Evolutionary conservation across 1,284 basidiomycete species (phyloP).

Genomic region (Marasmius tenuissimus): DNA sequence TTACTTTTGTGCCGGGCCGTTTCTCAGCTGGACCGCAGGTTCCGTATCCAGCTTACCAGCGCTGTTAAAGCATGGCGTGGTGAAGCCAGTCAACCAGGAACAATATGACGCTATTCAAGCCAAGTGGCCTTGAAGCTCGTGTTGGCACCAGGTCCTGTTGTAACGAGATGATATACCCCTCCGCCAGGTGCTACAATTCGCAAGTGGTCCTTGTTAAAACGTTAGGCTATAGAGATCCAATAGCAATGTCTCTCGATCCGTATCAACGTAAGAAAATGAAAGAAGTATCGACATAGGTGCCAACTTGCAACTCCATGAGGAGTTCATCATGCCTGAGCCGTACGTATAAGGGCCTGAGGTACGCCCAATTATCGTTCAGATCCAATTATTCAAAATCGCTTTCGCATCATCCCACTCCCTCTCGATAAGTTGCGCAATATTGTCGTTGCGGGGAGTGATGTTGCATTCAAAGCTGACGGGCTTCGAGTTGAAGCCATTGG

Average conservation of each 20-base stretch:
- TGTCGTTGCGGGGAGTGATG: constrained; percentile 26
- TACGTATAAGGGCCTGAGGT: too few species aligned
- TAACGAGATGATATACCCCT: too few species aligned
- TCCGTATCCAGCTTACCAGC: not conserved
- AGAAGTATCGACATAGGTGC: too few species aligned
- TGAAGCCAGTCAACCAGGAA: constrained; percentile 9
- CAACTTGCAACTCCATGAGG: too few species aligned
- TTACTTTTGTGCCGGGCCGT: too few species aligned
- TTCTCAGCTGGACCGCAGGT: not conserved
- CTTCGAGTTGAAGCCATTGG: constrained; percentile 46
- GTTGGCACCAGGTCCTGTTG: too few species aligned
- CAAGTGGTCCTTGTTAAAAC: too few species aligned
- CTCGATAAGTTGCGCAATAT: not conserved
- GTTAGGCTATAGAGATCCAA: too few species aligned
- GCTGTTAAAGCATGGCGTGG: constrained; percentile 9
- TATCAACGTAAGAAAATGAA: too few species aligned
- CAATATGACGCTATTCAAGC: constrained; percentile 6
- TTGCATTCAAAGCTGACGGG: constrained; percentile 41
- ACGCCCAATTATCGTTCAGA: not conserved
- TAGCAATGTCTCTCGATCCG: too few species aligned
- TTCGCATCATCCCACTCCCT: constrained; percentile 1
- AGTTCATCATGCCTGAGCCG: too few species aligned
- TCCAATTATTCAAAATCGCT: not conserved
- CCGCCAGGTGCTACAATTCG: too few species aligned
- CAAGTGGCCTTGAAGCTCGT: not conserved